Evolutionary conservation across 176 grass and related monocot genomes (phyloP).

Genomic region (Musa troglodytarum): DNA sequence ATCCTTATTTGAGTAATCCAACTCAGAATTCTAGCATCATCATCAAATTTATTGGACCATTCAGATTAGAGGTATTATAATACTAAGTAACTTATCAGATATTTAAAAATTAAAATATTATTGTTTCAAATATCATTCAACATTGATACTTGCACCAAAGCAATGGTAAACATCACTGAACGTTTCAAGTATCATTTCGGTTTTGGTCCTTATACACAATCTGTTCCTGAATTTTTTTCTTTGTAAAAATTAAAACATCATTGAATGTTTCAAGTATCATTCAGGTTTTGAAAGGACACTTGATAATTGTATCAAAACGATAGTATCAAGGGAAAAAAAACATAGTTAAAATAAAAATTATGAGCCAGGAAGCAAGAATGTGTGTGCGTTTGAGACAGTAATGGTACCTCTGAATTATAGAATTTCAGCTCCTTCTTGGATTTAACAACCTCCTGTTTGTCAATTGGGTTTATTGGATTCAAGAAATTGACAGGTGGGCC

Average conservation of each 20-base stretch:
- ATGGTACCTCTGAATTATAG: constrained; percentile 72
- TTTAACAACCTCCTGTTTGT: constrained; percentile 46
- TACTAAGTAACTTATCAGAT: neutral
- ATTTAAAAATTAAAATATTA: neutral
- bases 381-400: neutral
- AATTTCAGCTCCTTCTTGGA: constrained; percentile 76
- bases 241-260: neutral
- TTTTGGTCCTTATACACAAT: neutral
- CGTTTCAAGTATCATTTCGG: too few relatives aligned
- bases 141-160: neutral
- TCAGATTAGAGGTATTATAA: too few relatives aligned
- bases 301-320: too few relatives aligned
- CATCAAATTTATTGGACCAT: too few relatives aligned
- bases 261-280: too few relatives aligned
- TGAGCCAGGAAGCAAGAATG: neutral
- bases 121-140: neutral
- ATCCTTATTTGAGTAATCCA: too few relatives aligned
- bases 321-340: neutral
- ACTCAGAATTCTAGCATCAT: too few relatives aligned
- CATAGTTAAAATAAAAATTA: neutral
- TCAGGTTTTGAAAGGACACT: too few relatives aligned
- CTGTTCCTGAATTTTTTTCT: neutral
- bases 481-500: constrained; percentile 56
- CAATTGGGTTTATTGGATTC: constrained; percentile 80
- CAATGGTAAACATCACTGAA: neutral